Conservation (phyloP, 2,329 filamentous ascomycete species). For the Arthrobotrys sphaeroides region DNA sequence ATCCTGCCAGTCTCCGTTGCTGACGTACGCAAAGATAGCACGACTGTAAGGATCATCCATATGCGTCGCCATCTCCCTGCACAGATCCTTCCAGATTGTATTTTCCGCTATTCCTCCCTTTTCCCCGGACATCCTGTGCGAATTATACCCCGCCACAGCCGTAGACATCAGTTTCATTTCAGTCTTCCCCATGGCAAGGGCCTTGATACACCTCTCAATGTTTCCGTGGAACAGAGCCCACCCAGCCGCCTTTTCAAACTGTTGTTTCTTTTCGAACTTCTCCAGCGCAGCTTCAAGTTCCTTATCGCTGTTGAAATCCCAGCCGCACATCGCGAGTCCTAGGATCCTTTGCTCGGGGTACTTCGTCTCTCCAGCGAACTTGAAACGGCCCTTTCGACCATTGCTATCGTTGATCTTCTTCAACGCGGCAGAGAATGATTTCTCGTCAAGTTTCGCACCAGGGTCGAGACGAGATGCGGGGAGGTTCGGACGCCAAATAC, state of each 20-base stretch:
- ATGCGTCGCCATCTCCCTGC: constrained; percentile 67
- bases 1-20: constrained; percentile 77
- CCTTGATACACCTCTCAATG: constrained; percentile 57
- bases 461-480: constrained; percentile 54
- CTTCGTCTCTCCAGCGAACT: constrained; percentile 72
- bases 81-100: constrained; percentile 66
- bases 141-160: constrained; percentile 58
- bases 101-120: constrained; percentile 60
- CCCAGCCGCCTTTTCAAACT: constrained; percentile 79
- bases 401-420: constrained; percentile 69
- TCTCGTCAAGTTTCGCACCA: constrained; percentile 55
- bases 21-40: constrained; percentile 79
- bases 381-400: constrained; percentile 70
- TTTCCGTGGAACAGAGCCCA: constrained; percentile 78
- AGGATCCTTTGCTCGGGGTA: constrained; percentile 77
- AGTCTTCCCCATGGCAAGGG: constrained; percentile 56
- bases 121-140: constrained; percentile 53
- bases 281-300: constrained; percentile 64
- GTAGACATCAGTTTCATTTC: constrained; percentile 58
- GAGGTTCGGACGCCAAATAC: constrained; percentile 69
- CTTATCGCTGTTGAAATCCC: constrained; percentile 69
- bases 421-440: constrained; percentile 59
- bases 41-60: constrained; percentile 80
- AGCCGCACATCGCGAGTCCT: constrained; percentile 77
- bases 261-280: constrained; percentile 63